Percentiles rank a stretch among this genome's conserved stretches.
Evolutionary conservation across 495 filamentous ascomycete genomes (phyloP).

Genomic region (Neurospora sp.): DNA sequence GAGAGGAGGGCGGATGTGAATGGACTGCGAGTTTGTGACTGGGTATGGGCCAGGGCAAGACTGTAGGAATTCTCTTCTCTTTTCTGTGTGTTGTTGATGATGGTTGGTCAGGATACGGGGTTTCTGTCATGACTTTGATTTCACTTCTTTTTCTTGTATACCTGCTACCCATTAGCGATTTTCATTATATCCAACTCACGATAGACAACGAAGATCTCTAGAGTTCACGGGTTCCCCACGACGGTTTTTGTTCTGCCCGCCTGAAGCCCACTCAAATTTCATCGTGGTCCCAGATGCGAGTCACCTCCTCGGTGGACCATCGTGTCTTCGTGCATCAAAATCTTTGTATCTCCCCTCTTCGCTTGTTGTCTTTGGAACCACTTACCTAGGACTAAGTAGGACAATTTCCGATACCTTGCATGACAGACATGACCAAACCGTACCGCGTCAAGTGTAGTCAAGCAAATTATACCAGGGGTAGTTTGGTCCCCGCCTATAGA

Average conservation of each 20-base stretch:
- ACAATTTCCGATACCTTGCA: not conserved
- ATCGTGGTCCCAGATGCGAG: not conserved
- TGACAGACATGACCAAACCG: not conserved
- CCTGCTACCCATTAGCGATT: not conserved
- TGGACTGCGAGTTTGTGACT: not conserved
- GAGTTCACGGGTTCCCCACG: not conserved
- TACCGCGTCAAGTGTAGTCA: not conserved
- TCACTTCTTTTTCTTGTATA: not conserved
- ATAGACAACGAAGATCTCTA: not conserved
- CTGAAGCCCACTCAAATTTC: not conserved
- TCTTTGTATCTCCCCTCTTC: not conserved
- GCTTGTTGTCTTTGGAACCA: not conserved
- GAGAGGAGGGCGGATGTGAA: not conserved
- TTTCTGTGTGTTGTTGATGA: not conserved
- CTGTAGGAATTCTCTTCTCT: not conserved
- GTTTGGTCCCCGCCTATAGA: not conserved
- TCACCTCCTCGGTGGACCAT: not conserved
- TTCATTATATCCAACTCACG: not conserved
- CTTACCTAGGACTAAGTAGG: not conserved
- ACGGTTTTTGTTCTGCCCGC: not conserved
- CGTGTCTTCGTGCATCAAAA: not conserved
- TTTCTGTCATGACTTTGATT: not conserved
- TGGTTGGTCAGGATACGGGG: not conserved
- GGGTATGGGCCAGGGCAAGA: not conserved
- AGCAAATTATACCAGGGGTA: not conserved